Base-by-base conservation (phyloP, 208 protist genomes). In the Leishmania turanica region DNA sequence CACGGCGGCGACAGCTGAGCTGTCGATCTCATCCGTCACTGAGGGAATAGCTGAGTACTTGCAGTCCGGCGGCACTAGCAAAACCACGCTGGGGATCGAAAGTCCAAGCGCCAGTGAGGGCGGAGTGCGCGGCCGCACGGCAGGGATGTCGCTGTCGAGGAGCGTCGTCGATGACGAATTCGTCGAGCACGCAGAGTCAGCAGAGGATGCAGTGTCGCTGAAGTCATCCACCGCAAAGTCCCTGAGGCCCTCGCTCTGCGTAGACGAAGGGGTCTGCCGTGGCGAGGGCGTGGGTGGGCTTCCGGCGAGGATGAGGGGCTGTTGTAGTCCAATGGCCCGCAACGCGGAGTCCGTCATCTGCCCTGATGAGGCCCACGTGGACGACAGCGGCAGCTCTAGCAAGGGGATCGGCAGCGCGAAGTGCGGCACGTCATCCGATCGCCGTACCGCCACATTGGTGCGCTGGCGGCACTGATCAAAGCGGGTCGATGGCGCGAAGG, bases 381-480 rank as follows among this genome's bases (percentile, higher is more conserved):
- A 60, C 47, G 71, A 72, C n/a, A 60, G 31, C 9, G 54, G 40
- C 6, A 40, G 34, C 9, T 37, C 34, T 54, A 24, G 54, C 2
- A 47, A 21, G 17, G 51, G 49, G 21, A 2, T 19, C 19, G 53
- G 53, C 34, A 45, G 31, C 1, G 34, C 54, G 34, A n/a, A 19
- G 53, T 24, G 21, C 11, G 24, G 42, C 42, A 31, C 42, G 42
- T 70, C 75, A 37, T 54, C 58, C 4, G 40, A 19, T 13, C 76
- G 75, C 34, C 69, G 70, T 9, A 77, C 40, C 34, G 81, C 81
- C 45, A 84, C 54, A 31, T 84, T 84, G 3, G 45, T 54, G 47
- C 81, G 75, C 68, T 84, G 81, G 47, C 72, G 58, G 51, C 78
- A 81, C 40, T n/a, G 0, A 37, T 76, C 72, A 56, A 84, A 85